These are phyloP conservation scores for Didymosphaeria variabile DNA, from an alignment of 2,329 filamentous ascomycete species.

Conservation along the genomic window DNA sequence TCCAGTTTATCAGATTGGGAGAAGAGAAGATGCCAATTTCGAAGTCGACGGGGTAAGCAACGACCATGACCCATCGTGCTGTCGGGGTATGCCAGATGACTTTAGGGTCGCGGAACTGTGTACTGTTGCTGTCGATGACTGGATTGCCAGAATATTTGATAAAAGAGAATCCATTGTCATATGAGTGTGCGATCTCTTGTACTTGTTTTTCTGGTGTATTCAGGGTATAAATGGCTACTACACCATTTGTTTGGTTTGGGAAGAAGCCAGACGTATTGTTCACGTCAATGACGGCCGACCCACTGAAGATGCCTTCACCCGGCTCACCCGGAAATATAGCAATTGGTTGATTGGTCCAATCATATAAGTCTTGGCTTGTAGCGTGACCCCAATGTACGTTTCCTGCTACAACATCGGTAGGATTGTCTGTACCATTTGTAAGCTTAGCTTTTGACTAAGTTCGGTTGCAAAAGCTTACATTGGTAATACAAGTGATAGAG, in stretches of 20 bases:
- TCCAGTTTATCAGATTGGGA: constrained; percentile 67
- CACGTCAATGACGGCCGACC: constrained; percentile 66
- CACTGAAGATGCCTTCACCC: constrained; percentile 62
- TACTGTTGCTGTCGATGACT: constrained; percentile 64
- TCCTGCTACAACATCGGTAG: constrained; percentile 59
- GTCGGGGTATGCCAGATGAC: constrained; percentile 64
- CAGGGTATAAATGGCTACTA: constrained; percentile 68
- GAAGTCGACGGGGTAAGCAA: constrained; percentile 65
- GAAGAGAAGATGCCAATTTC: constrained; percentile 70
- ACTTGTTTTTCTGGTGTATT: constrained; percentile 57
- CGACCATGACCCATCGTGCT: constrained; percentile 65
- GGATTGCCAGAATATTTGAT: constrained; percentile 68
- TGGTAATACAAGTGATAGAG: constrained; percentile 74
- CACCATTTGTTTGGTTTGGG: constrained; percentile 65
- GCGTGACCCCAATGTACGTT: constrained; percentile 75
- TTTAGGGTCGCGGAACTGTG: constrained; percentile 72
- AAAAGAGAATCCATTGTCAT: constrained; percentile 70
- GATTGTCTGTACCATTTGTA: constrained; percentile 55
- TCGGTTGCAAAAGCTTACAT: constrained; percentile 44
- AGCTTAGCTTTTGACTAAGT: neutral
- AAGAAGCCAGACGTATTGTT: constrained; percentile 75
- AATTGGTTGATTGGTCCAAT: constrained; percentile 72
- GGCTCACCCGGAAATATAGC: constrained; percentile 67
- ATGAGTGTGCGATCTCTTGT: constrained; percentile 70
- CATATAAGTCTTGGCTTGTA: constrained; percentile 68